Conservation (phyloP, 305 asterid species). For the Plantago coronopus region DNA sequence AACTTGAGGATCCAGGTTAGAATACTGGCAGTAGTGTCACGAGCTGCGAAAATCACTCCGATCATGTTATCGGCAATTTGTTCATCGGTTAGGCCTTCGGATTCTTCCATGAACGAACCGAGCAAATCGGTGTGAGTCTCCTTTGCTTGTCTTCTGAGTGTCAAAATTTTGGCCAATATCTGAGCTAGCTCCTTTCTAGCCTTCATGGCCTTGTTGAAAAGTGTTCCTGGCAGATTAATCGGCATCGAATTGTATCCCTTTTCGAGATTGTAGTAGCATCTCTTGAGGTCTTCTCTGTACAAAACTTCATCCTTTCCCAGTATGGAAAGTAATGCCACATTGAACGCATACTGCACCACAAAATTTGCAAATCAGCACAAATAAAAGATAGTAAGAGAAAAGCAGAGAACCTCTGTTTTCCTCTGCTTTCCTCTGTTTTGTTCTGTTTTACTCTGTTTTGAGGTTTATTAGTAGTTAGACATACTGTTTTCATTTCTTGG, state of each 20-base stretch:
- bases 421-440: not conserved
- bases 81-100: conserved; percentile 71
- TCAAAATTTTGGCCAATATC: conserved; percentile 58
- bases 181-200: conserved; percentile 75
- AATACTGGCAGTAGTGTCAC: conserved; percentile 90
- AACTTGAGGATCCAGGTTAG: conserved; percentile 86
- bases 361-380: not conserved
- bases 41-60: conserved; percentile 90
- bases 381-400: conserved; percentile 5
- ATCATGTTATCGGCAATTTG: conserved; percentile 91
- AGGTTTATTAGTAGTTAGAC: conserved; percentile 14
- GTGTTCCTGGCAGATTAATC: conserved; percentile 74
- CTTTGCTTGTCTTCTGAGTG: conserved; percentile 42
- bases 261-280: conserved; percentile 75
- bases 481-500: conserved; percentile 92
- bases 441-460: not conserved
- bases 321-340: conserved; percentile 85
- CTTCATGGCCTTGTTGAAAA: conserved; percentile 85
- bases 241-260: conserved; percentile 98
- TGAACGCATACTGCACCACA: conserved; percentile 82
- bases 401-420: conserved; percentile 35
- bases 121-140: conserved; percentile 51
- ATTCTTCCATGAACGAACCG: conserved; percentile 83
- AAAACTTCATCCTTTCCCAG: conserved; percentile 71
- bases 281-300: conserved; percentile 85